A percentile compares a stretch with the other conserved stretches of the same genome.
These are phyloP conservation scores for Umbelopsis sp. DNA, from an alignment of 192 early-diverging fungal genomes.

Conservation along the genomic window DNA sequence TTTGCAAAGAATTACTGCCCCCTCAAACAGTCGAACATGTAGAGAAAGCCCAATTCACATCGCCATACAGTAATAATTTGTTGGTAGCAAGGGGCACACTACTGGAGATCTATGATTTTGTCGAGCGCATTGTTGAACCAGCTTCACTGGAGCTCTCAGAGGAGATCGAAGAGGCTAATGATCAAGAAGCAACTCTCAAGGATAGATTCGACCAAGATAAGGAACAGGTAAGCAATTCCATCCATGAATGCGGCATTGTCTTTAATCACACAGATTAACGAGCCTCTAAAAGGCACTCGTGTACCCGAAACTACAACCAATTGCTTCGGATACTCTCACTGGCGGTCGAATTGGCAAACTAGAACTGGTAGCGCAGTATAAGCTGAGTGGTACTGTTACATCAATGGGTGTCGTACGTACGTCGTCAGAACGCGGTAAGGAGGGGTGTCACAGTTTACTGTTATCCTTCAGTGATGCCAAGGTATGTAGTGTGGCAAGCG, in stretches of 20 bases:
- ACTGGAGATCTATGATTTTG: constrained; percentile 69
- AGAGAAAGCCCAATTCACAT: constrained; percentile 62
- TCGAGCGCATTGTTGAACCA: constrained; percentile 47
- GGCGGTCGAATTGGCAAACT: constrained; percentile 53
- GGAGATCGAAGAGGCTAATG: constrained; percentile 22
- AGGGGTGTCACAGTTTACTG: constrained; percentile 72
- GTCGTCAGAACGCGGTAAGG: constrained; percentile 57
- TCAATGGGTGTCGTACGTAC: constrained; percentile 74
- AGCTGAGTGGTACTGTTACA: constrained; percentile 68
- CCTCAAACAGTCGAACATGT: constrained; percentile 64
- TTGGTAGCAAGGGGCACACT: constrained; percentile 65
- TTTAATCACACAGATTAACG: background rate
- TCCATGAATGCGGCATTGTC: background rate
- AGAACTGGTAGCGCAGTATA: constrained; percentile 63
- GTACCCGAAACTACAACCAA: constrained; percentile 34
- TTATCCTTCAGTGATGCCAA: constrained; percentile 85
- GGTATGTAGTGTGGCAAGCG: constrained; percentile 13
- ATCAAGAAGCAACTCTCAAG: background rate
- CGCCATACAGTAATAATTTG: constrained; percentile 60
- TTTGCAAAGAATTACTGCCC: constrained; percentile 63
- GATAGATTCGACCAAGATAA: constrained; percentile 9
- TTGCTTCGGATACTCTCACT: constrained; percentile 14
- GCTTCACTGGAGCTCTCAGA: constrained; percentile 14
- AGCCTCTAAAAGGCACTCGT: constrained; percentile 17
- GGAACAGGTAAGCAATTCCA: constrained; percentile 34